Conservation (phyloP, 805 yeast species). For the Ogataea philodendri region DNA sequence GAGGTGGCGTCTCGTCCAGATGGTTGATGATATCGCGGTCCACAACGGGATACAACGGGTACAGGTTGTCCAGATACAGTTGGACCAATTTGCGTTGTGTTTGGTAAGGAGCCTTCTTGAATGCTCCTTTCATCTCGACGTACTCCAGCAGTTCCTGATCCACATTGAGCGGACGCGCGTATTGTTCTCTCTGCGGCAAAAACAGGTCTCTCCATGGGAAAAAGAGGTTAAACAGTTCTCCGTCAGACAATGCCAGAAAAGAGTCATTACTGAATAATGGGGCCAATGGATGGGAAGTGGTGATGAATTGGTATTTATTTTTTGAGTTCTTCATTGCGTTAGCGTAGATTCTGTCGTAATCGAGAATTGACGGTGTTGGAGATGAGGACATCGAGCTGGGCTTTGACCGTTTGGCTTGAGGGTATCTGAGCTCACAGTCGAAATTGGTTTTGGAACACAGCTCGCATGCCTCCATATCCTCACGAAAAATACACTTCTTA, state of each 20-base stretch:
- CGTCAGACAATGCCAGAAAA: slow-evolving; percentile 31
- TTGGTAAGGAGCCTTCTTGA: slow-evolving; percentile 23
- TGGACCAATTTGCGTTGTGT: slow-evolving; percentile 24
- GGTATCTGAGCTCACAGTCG: slow-evolving; percentile 10
- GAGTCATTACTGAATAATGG: slow-evolving; percentile 33
- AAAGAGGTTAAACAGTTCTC: slow-evolving; percentile 30
- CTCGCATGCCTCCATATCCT: slow-evolving; percentile 13
- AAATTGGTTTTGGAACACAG: slow-evolving; percentile 15
- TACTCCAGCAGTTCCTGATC: slow-evolving; percentile 28
- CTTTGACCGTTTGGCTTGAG: background rate
- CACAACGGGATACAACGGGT: slow-evolving; percentile 33
- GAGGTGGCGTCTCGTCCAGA: slow-evolving; percentile 21
- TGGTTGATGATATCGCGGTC: slow-evolving; percentile 22
- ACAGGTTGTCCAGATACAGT: slow-evolving; percentile 26
- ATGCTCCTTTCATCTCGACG: slow-evolving; percentile 27
- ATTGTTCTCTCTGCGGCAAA: slow-evolving; percentile 17
- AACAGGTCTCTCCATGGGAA: slow-evolving; percentile 34
- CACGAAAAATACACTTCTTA: slow-evolving; percentile 21
- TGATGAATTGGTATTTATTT: slow-evolving; percentile 29
- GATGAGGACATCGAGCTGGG: background rate
- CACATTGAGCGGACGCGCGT: slow-evolving; percentile 13
- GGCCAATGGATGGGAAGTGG: slow-evolving; percentile 34
- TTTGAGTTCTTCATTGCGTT: slow-evolving; percentile 24
- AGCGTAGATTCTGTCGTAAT: slow-evolving; percentile 29
- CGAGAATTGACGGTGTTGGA: slow-evolving; percentile 9